Conservation (phyloP, 75 land plant species). For the Adiantum capillusveneris region DNA sequence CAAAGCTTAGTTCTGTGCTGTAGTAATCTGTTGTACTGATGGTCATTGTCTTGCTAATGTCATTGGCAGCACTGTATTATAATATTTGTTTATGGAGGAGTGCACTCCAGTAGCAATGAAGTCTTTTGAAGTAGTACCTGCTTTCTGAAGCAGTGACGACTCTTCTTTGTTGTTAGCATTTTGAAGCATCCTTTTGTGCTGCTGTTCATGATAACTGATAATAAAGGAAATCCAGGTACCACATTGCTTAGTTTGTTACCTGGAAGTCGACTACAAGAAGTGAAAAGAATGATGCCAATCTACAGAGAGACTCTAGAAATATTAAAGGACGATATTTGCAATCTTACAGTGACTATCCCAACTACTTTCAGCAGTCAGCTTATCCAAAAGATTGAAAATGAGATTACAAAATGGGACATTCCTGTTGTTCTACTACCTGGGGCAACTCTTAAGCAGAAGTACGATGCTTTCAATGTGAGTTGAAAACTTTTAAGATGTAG, state of each 20-base stretch:
- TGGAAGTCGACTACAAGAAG: constrained; percentile 87
- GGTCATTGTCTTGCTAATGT: too few relatives aligned
- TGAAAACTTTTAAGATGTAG: background rate
- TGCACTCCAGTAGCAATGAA: too few relatives aligned
- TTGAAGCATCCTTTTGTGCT: too few relatives aligned
- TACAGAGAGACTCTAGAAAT: constrained; percentile 46
- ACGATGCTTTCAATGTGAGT: constrained; percentile 67
- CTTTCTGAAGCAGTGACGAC: too few relatives aligned
- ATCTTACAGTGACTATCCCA: constrained; percentile 52
- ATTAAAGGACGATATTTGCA: constrained; percentile 29
- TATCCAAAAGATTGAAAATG: constrained; percentile 29
- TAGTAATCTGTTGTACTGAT: too few relatives aligned
- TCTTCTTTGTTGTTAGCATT: too few relatives aligned
- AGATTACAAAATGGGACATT: constrained; percentile 28
- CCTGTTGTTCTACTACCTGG: constrained; percentile 54
- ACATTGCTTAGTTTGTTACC: constrained; percentile 65
- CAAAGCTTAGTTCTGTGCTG: too few relatives aligned
- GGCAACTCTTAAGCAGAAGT: constrained; percentile 43
- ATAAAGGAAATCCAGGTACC: constrained; percentile 33
- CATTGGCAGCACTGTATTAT: too few relatives aligned
- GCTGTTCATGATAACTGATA: too few relatives aligned
- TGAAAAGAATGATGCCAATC: constrained; percentile 72
- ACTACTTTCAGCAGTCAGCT: constrained; percentile 64
- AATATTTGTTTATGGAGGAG: too few relatives aligned
- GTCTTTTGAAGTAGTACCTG: too few relatives aligned